Base-by-base conservation (phyloP, 352 stramenopile species). In the Phytophthora sp. region DNA sequence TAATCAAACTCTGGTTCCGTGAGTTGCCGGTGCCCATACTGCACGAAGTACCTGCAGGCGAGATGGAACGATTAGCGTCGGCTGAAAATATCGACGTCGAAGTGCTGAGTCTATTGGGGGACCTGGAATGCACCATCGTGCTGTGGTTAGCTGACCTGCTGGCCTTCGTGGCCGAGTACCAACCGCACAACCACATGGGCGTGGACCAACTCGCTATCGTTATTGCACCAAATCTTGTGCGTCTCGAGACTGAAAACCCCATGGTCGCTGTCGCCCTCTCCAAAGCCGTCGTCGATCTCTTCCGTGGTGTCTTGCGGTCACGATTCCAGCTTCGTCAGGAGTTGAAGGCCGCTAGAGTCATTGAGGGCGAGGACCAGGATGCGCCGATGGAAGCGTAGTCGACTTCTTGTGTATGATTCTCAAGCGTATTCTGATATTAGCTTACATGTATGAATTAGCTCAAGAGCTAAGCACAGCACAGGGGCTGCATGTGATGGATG, bases 1-100 rank as follows among this genome's bases (percentile, higher is more conserved):
- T 97, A 3, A 89, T 97, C 71, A 97, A 97, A 63, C 63, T 96
- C 38, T 97, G 85, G 83, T 97, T 97, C 66, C 82, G 90, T 1
- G 86, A 96, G 38, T 76, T 97, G 0, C 84, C 88, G 0, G 61
- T 86, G n/a, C 86, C 85, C 21, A 84, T 97, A 39, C 71, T 97
- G 46, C 88, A 96, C 64, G 71, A 89, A 51, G 82, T 97, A 27
- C 81, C 83, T 12, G 60, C 76, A 44, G 73, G 82, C n/a, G 76
- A 89, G 52, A 84, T 97, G 72, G 79, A 88, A 51, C 61, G 46
- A 6, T 66, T 87, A 44, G 73, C 71, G 31, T 78, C 85, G 46
- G 51, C 86, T 29, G 51, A 79, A 33, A 66, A 80, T 16, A 60
- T 74, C 2, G 70, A 79, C n/a, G 33, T 84, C 4, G 58, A 81